A percentile compares a stretch with the other conserved stretches of the same genome.
These are phyloP conservation scores for Isabelozyma heimii DNA, from an alignment of 805 yeast species.

Conservation along the genomic window DNA sequence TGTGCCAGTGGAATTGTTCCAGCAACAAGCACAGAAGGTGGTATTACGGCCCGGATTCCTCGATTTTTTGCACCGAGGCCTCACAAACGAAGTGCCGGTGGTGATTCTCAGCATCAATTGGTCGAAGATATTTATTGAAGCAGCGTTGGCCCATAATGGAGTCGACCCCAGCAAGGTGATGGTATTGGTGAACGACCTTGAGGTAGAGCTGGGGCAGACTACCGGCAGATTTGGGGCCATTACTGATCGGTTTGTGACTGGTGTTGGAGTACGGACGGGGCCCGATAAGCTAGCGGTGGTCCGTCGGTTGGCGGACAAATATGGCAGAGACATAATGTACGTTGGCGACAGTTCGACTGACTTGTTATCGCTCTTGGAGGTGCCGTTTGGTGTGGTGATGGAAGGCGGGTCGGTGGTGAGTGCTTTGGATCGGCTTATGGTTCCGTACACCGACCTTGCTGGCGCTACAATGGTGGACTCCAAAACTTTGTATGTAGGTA, in stretches of 20 bases:
- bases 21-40: constrained; percentile 33
- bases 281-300: constrained; percentile 43
- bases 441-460: background rate
- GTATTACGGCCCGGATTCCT: constrained; percentile 38
- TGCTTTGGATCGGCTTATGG: constrained; percentile 4
- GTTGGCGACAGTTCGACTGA: constrained; percentile 68
- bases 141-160: constrained; percentile 20
- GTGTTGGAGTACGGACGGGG: too few relatives aligned
- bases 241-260: too few relatives aligned
- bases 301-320: constrained; percentile 5
- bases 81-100: constrained; percentile 27
- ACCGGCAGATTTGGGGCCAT: constrained; percentile 38
- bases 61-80: constrained; percentile 24
- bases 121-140: constrained; percentile 49
- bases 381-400: constrained; percentile 47
- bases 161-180: constrained; percentile 14
- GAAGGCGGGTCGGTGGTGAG: constrained; percentile 31
- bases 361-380: constrained; percentile 46
- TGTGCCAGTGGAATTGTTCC: constrained; percentile 27
- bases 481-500: constrained; percentile 2
- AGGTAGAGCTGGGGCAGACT: constrained; percentile 17
- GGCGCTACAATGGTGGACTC: background rate
- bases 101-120: constrained; percentile 60
- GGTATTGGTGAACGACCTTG: constrained; percentile 53
- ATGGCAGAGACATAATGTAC: constrained; percentile 31